These are phyloP conservation scores for Cajanus cajan DNA, from an alignment of 306 rosid genomes.

Conservation along the genomic window DNA sequence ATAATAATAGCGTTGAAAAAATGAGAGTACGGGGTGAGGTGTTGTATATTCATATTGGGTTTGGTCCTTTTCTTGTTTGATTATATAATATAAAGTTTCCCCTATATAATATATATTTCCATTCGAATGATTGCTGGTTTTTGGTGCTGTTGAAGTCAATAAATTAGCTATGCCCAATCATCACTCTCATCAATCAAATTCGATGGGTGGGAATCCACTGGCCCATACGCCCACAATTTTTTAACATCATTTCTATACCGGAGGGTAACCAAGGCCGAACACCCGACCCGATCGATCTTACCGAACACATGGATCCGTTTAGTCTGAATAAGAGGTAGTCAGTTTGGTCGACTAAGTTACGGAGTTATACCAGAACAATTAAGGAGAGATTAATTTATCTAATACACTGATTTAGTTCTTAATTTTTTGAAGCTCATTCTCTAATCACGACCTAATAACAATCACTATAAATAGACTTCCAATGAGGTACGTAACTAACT, in stretches of 20 bases:
- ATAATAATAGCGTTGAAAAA: background rate
- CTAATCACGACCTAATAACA: no score
- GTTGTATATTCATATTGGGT: background rate
- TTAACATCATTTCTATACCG: background rate
- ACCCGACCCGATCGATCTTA: no score
- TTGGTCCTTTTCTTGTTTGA: background rate
- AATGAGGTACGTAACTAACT: no score
- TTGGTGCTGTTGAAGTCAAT: slow-evolving; percentile 54
- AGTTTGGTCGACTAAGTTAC: no score
- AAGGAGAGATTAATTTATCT: no score
- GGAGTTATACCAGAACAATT: no score
- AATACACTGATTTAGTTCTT: no score
- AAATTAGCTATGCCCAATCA: slow-evolving; percentile 34
- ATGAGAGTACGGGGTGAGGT: background rate
- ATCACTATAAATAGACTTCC: no score
- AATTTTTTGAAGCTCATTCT: no score
- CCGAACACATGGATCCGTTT: no score
- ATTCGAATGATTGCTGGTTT: slow-evolving; percentile 23
- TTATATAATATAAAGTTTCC: background rate
- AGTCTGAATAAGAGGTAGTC: no score
- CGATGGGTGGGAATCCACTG: slow-evolving; percentile 28
- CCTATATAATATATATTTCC: background rate
- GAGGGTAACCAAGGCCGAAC: no score
- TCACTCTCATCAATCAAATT: slow-evolving; percentile 42
- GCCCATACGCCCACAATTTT: background rate